A percentile compares a stretch with the other conserved stretches of the same genome.
Evolutionary conservation across 805 yeast genomes (phyloP).

Genomic region (Gaillardinia entomophila): DNA sequence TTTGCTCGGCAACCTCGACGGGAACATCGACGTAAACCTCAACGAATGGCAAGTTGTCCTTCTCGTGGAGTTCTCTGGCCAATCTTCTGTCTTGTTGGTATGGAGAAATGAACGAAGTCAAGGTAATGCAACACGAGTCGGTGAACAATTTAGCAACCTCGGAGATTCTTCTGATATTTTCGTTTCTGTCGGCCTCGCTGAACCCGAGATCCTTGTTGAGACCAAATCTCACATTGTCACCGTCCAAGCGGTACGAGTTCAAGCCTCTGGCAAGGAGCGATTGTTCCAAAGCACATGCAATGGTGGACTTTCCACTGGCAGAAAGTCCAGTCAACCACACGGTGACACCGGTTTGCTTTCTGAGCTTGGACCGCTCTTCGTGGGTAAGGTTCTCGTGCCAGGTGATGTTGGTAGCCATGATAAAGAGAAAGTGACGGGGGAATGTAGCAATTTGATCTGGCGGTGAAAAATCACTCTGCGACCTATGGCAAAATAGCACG

Average conservation of each 20-base stretch:
- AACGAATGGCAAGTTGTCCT: constrained; percentile 71
- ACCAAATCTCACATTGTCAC: constrained; percentile 92
- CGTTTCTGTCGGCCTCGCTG: constrained; percentile 86
- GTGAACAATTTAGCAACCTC: constrained; percentile 94
- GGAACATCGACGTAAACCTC: constrained; percentile 95
- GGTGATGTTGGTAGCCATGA: constrained; percentile 92
- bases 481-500: background rate
- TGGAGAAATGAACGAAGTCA: constrained; percentile 92
- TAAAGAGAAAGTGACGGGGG: constrained; percentile 1
- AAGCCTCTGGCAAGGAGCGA: constrained; percentile 62
- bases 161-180: constrained; percentile 89
- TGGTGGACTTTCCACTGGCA: constrained; percentile 92
- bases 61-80: constrained; percentile 81
- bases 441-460: background rate
- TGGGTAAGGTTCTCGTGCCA: constrained; percentile 92
- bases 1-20: constrained; percentile 86
- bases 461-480: background rate
- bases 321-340: constrained; percentile 94
- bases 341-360: constrained; percentile 83
- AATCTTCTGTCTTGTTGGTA: constrained; percentile 76
- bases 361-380: constrained; percentile 65
- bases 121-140: constrained; percentile 81
- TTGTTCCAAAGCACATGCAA: constrained; percentile 92
- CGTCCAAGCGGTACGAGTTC: constrained; percentile 84
- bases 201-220: constrained; percentile 93